A percentile compares a stretch with the other conserved stretches of the same genome.
Conservation (phyloP, 257 asterid species). For the Petunia secreta region DNA sequence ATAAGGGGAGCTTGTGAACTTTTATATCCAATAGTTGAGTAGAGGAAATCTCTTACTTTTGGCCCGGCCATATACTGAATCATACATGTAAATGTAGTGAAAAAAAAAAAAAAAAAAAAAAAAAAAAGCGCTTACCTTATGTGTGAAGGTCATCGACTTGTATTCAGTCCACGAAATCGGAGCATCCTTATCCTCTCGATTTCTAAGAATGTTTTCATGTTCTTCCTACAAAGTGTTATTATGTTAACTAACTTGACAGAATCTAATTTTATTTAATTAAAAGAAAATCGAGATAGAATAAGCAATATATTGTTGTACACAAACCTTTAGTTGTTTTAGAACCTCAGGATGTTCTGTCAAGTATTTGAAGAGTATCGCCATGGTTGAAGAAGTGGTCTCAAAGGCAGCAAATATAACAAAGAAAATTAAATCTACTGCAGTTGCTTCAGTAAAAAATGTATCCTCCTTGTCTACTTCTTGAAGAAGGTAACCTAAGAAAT, state of each 20-base stretch:
- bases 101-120: too few species aligned
- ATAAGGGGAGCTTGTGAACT: not conserved
- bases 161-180: conserved; percentile 23
- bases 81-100: not conserved
- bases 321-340: not conserved
- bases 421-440: conserved; percentile 16
- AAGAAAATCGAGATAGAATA: not conserved
- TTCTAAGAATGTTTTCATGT: conserved; percentile 20
- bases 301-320: too few species aligned
- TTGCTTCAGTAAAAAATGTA: conserved; percentile 3
- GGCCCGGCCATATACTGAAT: not conserved
- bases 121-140: not conserved
- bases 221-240: conserved; percentile 7
- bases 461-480: conserved; percentile 23
- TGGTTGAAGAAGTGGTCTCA: conserved; percentile 17
- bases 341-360: not conserved
- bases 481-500: not conserved
- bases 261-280: not conserved
- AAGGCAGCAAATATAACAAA: conserved; percentile 20
- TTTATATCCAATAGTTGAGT: too few species aligned
- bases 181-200: conserved; percentile 12
- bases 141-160: conserved; percentile 29
- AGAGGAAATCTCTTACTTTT: too few species aligned
- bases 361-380: not conserved
- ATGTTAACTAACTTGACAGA: not conserved